Evolutionary conservation across 495 filamentous ascomycete genomes (phyloP).

Genomic region (Neurospora sp.): DNA sequence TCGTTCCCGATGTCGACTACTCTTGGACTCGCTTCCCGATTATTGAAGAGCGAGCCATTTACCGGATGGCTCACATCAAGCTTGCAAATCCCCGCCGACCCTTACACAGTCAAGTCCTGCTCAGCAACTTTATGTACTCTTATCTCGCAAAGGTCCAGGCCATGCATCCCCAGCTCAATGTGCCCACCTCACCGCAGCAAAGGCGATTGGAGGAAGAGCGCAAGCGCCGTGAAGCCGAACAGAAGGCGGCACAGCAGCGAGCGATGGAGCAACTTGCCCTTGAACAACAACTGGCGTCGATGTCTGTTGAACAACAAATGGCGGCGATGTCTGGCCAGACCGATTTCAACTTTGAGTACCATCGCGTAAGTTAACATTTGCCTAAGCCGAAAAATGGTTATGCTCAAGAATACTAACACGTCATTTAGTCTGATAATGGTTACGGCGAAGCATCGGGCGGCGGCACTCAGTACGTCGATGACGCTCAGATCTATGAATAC

Average conservation of each 20-base stretch:
- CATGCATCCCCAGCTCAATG: slow-evolving; percentile 88
- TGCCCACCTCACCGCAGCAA: slow-evolving; percentile 56
- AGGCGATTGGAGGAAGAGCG: slow-evolving; percentile 54
- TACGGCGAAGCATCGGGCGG: slow-evolving; percentile 31
- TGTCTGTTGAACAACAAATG: slow-evolving; percentile 41
- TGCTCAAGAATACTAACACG: slow-evolving; percentile 6
- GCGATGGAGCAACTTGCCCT: slow-evolving; percentile 26
- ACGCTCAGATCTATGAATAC: slow-evolving; percentile 40
- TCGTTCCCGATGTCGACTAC: slow-evolving; percentile 83
- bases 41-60: slow-evolving; percentile 92
- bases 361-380: slow-evolving; percentile 31
- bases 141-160: slow-evolving; percentile 98
- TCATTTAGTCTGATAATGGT: slow-evolving; percentile 27
- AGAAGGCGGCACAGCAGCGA: slow-evolving; percentile 35
- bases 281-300: slow-evolving; percentile 40
- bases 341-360: slow-evolving; percentile 39
- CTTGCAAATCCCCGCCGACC: slow-evolving; percentile 91
- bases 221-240: slow-evolving; percentile 54
- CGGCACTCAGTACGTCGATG: slow-evolving; percentile 33
- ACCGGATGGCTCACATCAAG: slow-evolving; percentile 97
- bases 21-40: slow-evolving; percentile 95
- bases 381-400: background rate
- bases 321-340: slow-evolving; percentile 33
- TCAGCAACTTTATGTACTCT: slow-evolving; percentile 99
- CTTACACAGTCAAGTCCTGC: slow-evolving; percentile 87